A percentile compares a stretch with the other conserved stretches of the same genome.
Conservation (phyloP, 441 rosid species). For the Arabidopsis lyrata region DNA sequence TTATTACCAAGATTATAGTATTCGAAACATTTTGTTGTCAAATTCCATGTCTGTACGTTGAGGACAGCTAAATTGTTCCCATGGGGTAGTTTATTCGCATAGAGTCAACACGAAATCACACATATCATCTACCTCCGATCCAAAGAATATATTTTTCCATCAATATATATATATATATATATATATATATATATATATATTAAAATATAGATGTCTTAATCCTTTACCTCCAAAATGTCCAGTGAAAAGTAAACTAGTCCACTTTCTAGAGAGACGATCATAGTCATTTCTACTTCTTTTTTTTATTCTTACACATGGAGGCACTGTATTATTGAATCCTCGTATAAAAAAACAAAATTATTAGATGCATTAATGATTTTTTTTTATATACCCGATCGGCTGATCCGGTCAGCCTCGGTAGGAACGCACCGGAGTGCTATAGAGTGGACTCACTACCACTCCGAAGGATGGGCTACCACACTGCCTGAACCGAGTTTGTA, state of each 20-base stretch:
- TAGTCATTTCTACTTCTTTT: constrained; percentile 16
- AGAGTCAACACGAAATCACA: not conserved
- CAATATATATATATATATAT: constrained; percentile 11
- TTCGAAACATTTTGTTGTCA: constrained; percentile 2
- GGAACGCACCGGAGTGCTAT: no score
- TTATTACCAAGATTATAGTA: constrained; percentile 5
- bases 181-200: no score
- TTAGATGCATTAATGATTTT: constrained; percentile 5
- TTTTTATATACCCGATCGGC: no score
- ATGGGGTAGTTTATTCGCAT: not conserved
- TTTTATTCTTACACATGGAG: not conserved
- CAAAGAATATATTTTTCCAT: not conserved
- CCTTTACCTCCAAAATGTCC: constrained; percentile 23
- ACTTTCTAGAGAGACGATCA: constrained; percentile 23
- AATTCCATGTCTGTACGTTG: constrained; percentile 22
- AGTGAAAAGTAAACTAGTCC: constrained; percentile 22
- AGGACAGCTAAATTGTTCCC: constrained; percentile 27
- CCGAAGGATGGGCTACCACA: no score
- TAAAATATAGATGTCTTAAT: constrained; percentile 30
- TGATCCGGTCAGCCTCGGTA: no score
- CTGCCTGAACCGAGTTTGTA: no score
- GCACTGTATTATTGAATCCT: constrained; percentile 22
- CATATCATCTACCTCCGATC: constrained; percentile 6
- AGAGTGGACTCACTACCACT: no score
- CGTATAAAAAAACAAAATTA: not conserved